Evolutionary conservation across 2,329 filamentous ascomycete species (phyloP), one percentile per base, ranked within the genome.

Genomic region (Venturia oleaginea): DNA sequence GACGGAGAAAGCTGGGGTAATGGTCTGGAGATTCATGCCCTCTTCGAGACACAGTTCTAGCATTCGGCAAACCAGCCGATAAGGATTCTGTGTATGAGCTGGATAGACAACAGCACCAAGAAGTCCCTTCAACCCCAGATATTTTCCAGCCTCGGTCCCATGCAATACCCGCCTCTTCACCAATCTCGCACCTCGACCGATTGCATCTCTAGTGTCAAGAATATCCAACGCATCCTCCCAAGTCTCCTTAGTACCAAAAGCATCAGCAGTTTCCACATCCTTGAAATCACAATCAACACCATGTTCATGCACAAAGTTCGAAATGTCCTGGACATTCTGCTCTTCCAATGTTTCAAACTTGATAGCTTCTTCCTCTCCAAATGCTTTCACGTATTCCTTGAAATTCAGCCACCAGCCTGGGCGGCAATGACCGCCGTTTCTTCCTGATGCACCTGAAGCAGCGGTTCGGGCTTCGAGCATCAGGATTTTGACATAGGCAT

Each of bases 381-480:
- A 68, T 0, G 48, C 38, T 2, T 67, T 68, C 54, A 66, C 55
- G 61, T 67, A 66, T 40, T 40, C 30, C 64, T 67, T 67, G 65
- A 68, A 65, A 60, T 61, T 67, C 48, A 65, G 48, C 67, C 71
- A 74, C 48, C 67, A 72, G 6, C 72, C 72, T 27, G 71, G 68
- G 61, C 71, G 70, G 27, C 71, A 72, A 61, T 76, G 74, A 3
- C 74, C 74, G 15, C 76, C 76, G 67, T 78, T 78, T 24, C 76
- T 69, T 1, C 72, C 75, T 7, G 73, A 74, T 19, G 90, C 90
- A 22, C 90, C 89, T 84, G 84, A 92, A 71, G 89, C 92, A 3
- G 87, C 88, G 77, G 92, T 89, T 69, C 90, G 80, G 15, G 89
- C 89, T 75, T 93, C 90, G 4, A 93, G 79, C 78, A 92, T 82